Conservation (phyloP, 176 grass and related monocot genomes). For the Miscanthus lutarioriparius region DNA sequence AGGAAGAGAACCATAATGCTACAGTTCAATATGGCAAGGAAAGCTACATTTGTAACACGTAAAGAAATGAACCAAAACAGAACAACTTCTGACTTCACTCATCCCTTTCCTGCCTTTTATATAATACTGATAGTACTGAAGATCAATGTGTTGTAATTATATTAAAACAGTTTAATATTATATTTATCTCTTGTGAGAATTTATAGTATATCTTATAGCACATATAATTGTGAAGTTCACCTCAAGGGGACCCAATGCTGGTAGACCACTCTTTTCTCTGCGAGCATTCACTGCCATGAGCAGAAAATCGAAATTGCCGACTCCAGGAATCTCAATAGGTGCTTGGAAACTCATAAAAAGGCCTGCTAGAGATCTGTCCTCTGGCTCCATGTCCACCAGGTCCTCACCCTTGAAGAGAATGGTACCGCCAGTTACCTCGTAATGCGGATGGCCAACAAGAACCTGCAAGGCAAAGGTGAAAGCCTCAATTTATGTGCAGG, state of each 20-base stretch:
- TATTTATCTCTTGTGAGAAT: background rate
- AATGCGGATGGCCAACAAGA: constrained; percentile 91
- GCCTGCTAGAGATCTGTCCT: constrained; percentile 90
- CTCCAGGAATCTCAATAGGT: constrained; percentile 88
- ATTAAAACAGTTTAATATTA: constrained; percentile 10
- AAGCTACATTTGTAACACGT: background rate
- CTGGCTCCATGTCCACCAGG: constrained; percentile 88
- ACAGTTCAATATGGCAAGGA: background rate
- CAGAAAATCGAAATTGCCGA: constrained; percentile 96
- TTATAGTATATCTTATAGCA: background rate
- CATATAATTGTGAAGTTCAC: constrained; percentile 35
- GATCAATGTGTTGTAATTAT: background rate
- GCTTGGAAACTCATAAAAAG: constrained; percentile 95
- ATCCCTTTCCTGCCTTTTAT: background rate
- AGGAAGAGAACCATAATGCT: background rate
- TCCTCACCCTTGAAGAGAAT: constrained; percentile 86
- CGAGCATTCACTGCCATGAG: constrained; percentile 88
- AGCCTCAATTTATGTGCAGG: background rate
- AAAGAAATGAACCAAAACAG: background rate
- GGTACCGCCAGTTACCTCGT: constrained; percentile 83
- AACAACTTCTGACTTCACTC: background rate
- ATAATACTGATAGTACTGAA: background rate
- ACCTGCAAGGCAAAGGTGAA: constrained; percentile 53
- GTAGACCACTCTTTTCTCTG: constrained; percentile 67
- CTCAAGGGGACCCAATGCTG: constrained; percentile 73